Conservation (phyloP, 371 early-diverging fungal genomes). For the Lichtheimia corymbifera region DNA sequence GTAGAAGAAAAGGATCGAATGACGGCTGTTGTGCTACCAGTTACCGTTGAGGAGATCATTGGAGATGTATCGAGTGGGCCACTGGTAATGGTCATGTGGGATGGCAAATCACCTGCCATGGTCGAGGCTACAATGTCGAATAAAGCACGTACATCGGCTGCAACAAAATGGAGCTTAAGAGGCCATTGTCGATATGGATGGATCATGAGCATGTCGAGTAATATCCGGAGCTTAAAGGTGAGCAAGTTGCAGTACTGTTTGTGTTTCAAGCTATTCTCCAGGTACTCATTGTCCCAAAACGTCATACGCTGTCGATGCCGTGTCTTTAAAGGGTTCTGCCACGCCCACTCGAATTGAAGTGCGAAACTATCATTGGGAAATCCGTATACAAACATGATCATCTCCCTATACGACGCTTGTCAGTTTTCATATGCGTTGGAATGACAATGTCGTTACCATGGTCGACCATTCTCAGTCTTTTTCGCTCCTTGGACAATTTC, state of each 20-base stretch:
- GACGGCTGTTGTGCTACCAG: too few relatives aligned
- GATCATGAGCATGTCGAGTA: constrained; percentile 1
- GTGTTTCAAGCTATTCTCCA: background rate
- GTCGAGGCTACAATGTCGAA: background rate
- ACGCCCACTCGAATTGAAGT: constrained; percentile 2
- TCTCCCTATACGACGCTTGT: background rate
- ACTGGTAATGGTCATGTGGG: too few relatives aligned
- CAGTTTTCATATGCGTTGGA: too few relatives aligned
- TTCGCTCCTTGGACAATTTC: background rate
- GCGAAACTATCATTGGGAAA: background rate
- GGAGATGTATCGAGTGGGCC: too few relatives aligned
- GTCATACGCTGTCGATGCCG: constrained; percentile 1
- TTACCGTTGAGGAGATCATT: too few relatives aligned
- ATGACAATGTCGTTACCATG: background rate
- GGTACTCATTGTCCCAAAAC: background rate
- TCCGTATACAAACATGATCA: background rate
- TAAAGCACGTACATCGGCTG: background rate
- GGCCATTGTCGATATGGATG: constrained; percentile 1
- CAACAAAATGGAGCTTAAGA: background rate
- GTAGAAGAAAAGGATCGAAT: too few relatives aligned
- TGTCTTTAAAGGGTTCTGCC: background rate
- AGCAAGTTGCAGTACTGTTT: constrained; percentile 4
- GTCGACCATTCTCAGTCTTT: background rate
- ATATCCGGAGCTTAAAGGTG: background rate
- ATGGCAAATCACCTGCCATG: too few relatives aligned